A percentile compares a stretch with the other conserved stretches of the same genome.
These are phyloP conservation scores for Tubosaeta sp. DNA, from an alignment of 768 basidiomycete species.

Conservation along the genomic window DNA sequence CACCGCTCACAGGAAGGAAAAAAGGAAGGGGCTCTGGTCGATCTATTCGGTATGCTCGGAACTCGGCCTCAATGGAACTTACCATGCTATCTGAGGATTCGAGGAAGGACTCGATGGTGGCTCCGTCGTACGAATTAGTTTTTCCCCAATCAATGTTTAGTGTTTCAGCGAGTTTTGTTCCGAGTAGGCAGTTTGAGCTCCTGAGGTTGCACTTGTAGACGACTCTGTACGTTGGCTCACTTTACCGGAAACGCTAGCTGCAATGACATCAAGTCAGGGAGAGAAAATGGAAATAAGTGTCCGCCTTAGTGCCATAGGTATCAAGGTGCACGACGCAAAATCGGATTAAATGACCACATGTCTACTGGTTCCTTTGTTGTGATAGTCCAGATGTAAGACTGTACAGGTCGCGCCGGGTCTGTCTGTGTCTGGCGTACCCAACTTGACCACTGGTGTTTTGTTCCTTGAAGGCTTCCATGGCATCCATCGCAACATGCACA, in stretches of 20 bases:
- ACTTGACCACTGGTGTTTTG: constrained; percentile 6
- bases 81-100: constrained; percentile 4
- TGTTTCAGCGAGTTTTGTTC: no score
- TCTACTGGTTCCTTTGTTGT: constrained; percentile 5
- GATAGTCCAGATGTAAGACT: constrained; percentile 22
- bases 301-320: neutral
- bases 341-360: neutral
- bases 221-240: neutral
- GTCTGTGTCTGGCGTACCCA: constrained; percentile 18
- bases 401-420: neutral
- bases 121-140: neutral
- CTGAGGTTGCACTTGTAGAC: neutral
- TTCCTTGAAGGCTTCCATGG: constrained; percentile 37
- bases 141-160: no score
- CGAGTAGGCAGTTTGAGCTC: neutral
- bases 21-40: constrained; percentile 24
- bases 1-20: constrained; percentile 13
- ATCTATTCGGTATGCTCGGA: constrained; percentile 28
- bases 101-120: neutral
- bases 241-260: neutral
- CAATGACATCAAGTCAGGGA: neutral
- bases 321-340: neutral
- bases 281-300: neutral
- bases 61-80: constrained; percentile 13
- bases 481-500: constrained; percentile 45